Base-by-base conservation (phyloP, 169 alveolate genomes). In the Eimeria nieschulzi region DNA sequence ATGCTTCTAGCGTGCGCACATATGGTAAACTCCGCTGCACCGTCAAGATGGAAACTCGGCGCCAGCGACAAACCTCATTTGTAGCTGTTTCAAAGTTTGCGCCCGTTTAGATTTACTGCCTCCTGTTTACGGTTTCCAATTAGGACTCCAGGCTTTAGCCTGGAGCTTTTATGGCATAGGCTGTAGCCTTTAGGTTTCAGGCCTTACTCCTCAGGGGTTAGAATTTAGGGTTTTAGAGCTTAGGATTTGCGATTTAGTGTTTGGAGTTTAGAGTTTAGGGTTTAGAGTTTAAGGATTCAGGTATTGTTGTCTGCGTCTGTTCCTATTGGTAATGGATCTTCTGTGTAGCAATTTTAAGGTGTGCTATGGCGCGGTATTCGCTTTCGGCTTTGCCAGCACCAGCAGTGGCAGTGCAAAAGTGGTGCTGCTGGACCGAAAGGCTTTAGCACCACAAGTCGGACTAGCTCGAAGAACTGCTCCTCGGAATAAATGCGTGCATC, bases 221-320 rank as follows among this genome's bases (percentile, higher is more conserved):
- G 80, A 56, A 56, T 71, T 71, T 71, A 71, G 80, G 80, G 80
- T 71, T 71, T 71, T 26, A 8, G 21, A 71, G 23, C 25, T 10
- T 71, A 8, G 25, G 46, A 15, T 2, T 7, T 5, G 39, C 76
- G 7, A 64, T 66, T 1, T 66, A 68, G 76, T 10, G 33, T 68
- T 68, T 7, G 26, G 76, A 51, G 76, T 68, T 68, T 68, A 68
- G 76, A 51, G 76, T 68, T 68, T 68, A 68, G 76, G 76, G 76
- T 68, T 68, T 68, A 68, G 76, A 51, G 76, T 68, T 68, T 68
- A 68, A 51, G 76, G 76, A 23, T 68, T 68, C 21, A 51, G 76
- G 76, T 68, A 13, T 13, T 55, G 13, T 8, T 13, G 8, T 55
- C 64, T 8, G 19, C 64, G 9, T 56, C 9, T 10, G 13, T 13